These are phyloP conservation scores for Kwoniella shivajii DNA, from an alignment of 1,284 basidiomycete genomes.

Conservation along the genomic window DNA sequence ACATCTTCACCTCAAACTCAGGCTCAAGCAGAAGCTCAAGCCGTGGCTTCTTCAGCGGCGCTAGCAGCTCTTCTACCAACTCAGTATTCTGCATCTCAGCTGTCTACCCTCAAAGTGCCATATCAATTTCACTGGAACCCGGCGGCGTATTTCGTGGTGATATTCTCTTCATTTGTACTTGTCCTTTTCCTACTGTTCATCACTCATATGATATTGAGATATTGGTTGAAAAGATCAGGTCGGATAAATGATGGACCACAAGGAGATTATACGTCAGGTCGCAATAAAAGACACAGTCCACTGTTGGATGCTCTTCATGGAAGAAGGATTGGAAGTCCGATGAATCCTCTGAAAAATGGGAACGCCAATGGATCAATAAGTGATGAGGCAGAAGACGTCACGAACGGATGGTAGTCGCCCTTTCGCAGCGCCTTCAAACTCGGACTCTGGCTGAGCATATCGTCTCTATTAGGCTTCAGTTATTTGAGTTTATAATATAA, in stretches of 20 bases:
- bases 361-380: neutral
- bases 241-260: neutral
- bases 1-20: neutral
- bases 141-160: constrained; percentile 30
- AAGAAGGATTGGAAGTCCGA: constrained; percentile 22
- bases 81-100: constrained; percentile 19
- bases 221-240: neutral
- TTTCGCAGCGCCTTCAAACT: too few species aligned
- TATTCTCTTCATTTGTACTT: constrained; percentile 19
- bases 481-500: neutral
- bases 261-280: neutral
- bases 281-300: neutral
- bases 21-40: neutral
- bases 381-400: neutral
- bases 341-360: constrained; percentile 15
- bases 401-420: too few species aligned
- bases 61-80: constrained; percentile 8
- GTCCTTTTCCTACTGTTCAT: constrained; percentile 4
- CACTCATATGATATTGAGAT: neutral
- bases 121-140: constrained; percentile 31
- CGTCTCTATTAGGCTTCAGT: neutral
- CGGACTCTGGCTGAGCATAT: too few species aligned
- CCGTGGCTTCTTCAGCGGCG: constrained; percentile 9
- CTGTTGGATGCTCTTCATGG: constrained; percentile 24
- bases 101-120: constrained; percentile 12